Evolutionary conservation across 2,329 filamentous ascomycete genomes (phyloP).

Genomic region (Diplodia intermedia): DNA sequence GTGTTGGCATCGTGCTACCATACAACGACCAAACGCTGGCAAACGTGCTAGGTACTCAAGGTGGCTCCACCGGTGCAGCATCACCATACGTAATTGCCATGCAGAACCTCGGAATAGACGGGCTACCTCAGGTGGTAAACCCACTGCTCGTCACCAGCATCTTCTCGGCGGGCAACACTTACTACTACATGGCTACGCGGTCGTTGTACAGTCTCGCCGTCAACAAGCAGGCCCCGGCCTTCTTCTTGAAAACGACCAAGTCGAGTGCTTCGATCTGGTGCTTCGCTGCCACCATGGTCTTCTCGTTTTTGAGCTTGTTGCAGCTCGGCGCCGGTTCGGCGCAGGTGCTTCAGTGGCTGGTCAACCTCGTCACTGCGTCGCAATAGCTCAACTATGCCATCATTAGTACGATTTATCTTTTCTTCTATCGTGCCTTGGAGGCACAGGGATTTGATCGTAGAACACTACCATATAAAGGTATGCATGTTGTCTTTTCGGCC

Average conservation of each 20-base stretch:
- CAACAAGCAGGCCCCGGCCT: constrained; percentile 59
- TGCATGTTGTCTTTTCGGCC: too few species aligned
- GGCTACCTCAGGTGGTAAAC: constrained; percentile 70
- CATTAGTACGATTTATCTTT: constrained; percentile 64
- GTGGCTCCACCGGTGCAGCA: constrained; percentile 42
- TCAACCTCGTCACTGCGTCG: constrained; percentile 74
- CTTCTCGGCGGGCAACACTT: constrained; percentile 67
- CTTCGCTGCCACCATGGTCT: constrained; percentile 68
- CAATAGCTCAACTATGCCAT: constrained; percentile 58
- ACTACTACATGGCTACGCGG: constrained; percentile 41
- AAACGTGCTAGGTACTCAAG: constrained; percentile 39
- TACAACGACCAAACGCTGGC: constrained; percentile 64
- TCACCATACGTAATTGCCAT: constrained; percentile 64
- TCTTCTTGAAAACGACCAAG: constrained; percentile 66
- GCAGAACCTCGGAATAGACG: constrained; percentile 52
- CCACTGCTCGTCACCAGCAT: constrained; percentile 78
- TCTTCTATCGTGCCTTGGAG: constrained; percentile 61
- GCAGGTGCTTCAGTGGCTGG: constrained; percentile 75
- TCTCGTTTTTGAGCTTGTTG: constrained; percentile 75
- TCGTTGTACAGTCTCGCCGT: constrained; percentile 60
- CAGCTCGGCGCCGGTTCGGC: constrained; percentile 72
- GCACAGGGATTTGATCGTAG: constrained; percentile 58
- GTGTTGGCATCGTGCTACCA: constrained; percentile 74
- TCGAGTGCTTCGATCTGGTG: constrained; percentile 76
- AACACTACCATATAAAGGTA: constrained; percentile 56